Evolutionary conservation across 2,329 filamentous ascomycete genomes (phyloP), one percentile per base, ranked within the genome.

Genomic region (Dactylellina drechsleri): DNA sequence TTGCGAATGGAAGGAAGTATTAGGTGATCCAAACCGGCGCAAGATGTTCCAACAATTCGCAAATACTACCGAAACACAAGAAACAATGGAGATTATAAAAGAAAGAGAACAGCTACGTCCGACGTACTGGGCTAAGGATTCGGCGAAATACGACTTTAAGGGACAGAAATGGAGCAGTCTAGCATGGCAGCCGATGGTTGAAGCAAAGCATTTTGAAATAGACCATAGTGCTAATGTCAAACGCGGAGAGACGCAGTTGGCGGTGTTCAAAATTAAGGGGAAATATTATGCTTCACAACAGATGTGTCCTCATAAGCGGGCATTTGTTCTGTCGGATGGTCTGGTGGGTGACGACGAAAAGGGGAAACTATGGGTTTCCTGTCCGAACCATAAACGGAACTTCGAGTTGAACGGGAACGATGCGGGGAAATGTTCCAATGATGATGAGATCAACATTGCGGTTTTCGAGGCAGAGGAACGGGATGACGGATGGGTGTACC

Each of bases 271-370:
- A 79, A 87, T 96, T 76, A 87, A 88, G 64, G 92, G 92, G 18
- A 87, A 87, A 64, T 96, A 90, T 85, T 94, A 94, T 82, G 91
- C 91, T 71, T 91, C 91, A 13, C 93, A 97, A 83, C 92, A 97
- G 81, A 97, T 97, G 93, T 97, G 93, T 81, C 93, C 93, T 8
- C 92, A 96, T 83, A 95, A 94, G 83, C 90, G 92, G 10, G 90
- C 92, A 0, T 97, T 97, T 80, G 90, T 93, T n/a, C 87, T 97
- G 26, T 91, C 90, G 0, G 93, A 97, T 80, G 92, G 92, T 0
- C 84, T 97, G 7, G 86, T 97, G 54, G 93, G 93, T 47, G 90
- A 92, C 77, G 79, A 83, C 74, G 75, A 77, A 56, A 64, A 83
- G 54, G 84, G 87, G 76, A 89, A 89, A 73, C 89, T 93, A n/a